Conservation (phyloP, 768 basidiomycete genomes). For the Strobilomyces confusus region DNA sequence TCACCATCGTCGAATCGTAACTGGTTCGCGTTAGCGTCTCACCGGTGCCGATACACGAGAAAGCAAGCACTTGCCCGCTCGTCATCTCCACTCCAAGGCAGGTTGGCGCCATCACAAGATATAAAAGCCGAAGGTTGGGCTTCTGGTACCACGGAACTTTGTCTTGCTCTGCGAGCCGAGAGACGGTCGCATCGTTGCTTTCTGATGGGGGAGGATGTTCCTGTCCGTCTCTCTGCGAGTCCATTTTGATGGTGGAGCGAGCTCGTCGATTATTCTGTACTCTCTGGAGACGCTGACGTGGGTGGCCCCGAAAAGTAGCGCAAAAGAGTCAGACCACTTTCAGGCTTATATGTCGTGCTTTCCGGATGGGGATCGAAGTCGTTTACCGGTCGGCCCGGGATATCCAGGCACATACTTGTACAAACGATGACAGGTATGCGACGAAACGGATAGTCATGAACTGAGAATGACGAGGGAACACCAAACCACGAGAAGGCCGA, state of each 20-base stretch:
- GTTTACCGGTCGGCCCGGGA: too few relatives aligned
- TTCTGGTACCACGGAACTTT: conserved; percentile 54
- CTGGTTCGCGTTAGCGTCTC: background rate
- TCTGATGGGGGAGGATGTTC: background rate
- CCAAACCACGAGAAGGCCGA: too few relatives aligned
- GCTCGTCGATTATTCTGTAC: too few relatives aligned
- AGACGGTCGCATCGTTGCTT: conserved; percentile 13
- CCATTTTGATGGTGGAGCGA: conserved; percentile 3
- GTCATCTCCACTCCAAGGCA: background rate
- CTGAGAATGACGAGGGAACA: too few relatives aligned
- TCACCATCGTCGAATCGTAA: conserved; percentile 50
- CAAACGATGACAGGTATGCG: too few relatives aligned
- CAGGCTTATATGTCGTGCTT: too few relatives aligned
- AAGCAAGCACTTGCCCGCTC: conserved; percentile 1
- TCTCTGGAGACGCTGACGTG: background rate
- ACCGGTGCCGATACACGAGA: background rate
- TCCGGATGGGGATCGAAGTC: too few relatives aligned
- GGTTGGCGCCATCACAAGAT: conserved; percentile 49
- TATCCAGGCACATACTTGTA: too few relatives aligned
- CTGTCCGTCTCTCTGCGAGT: background rate
- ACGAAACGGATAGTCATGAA: too few relatives aligned
- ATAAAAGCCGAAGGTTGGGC: conserved; percentile 52
- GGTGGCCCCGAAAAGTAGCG: conserved; percentile 13
- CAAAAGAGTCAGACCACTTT: too few relatives aligned
- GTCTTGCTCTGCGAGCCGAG: conserved; percentile 35